Conservation (phyloP, 169 alveolate species). For the Eimeria tenella region DNA sequence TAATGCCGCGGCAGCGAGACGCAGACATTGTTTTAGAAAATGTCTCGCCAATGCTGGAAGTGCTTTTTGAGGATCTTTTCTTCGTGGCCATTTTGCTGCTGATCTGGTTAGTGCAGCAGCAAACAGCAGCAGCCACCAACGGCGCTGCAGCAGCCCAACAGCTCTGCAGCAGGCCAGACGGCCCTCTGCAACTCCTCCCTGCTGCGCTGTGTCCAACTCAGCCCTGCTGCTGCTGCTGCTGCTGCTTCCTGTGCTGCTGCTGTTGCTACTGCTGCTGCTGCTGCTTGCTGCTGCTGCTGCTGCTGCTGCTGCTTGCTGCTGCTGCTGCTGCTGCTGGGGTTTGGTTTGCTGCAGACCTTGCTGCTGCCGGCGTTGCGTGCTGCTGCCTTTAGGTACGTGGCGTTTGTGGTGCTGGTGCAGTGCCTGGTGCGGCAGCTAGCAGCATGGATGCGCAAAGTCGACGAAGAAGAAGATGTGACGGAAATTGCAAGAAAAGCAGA, state of each 20-base stretch:
- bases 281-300: constrained; percentile 19
- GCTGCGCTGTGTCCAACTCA: background rate
- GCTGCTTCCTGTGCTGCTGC: background rate
- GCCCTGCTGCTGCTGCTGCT: background rate
- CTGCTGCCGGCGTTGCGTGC: background rate
- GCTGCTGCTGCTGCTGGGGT: background rate
- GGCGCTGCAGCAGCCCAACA: background rate
- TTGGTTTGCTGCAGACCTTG: background rate
- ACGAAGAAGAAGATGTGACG: constrained; percentile 83
- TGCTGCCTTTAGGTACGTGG: constrained; percentile 63
- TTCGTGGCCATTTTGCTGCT: constrained; percentile 86
- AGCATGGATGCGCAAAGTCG: constrained; percentile 84
- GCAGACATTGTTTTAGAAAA: constrained; percentile 73
- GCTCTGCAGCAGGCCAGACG: background rate
- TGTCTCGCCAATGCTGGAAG: constrained; percentile 84
- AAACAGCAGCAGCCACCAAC: background rate
- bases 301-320: constrained; percentile 32
- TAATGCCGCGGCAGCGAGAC: constrained; percentile 63
- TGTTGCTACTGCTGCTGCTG: background rate
- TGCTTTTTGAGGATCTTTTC: constrained; percentile 86
- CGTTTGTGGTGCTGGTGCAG: constrained; percentile 75
- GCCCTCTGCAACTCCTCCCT: background rate
- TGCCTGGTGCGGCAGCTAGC: constrained; percentile 81
- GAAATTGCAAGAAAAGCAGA: constrained; percentile 48
- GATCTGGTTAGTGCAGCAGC: constrained; percentile 81